These are phyloP conservation scores for Lanmaoa pseudosensibilis DNA, from an alignment of 768 basidiomycete genomes.

Conservation along the genomic window DNA sequence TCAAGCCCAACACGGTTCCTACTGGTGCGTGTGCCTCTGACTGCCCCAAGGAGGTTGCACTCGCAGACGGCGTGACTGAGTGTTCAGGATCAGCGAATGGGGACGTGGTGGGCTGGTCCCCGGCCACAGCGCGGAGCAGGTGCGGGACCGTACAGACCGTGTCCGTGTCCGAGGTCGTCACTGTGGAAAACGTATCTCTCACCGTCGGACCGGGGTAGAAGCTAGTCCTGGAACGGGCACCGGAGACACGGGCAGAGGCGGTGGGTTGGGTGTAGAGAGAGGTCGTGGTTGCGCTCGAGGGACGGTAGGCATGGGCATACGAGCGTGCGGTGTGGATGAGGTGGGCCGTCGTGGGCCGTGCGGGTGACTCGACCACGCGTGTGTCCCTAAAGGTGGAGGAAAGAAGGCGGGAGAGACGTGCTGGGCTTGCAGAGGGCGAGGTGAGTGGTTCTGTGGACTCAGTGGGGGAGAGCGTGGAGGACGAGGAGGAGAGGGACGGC, in stretches of 20 bases:
- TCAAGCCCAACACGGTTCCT: slow-evolving; percentile 18
- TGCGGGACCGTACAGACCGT: slow-evolving; percentile 4
- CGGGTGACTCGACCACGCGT: slow-evolving; percentile 2
- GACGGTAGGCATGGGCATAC: slow-evolving; percentile 16
- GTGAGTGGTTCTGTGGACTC: slow-evolving; percentile 16
- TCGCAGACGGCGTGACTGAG: not conserved
- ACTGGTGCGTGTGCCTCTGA: not conserved
- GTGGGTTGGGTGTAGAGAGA: slow-evolving; percentile 19
- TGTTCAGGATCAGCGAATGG: not conserved
- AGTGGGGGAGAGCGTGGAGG: slow-evolving; percentile 15
- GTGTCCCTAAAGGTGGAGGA: slow-evolving; percentile 21
- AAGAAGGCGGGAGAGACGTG: slow-evolving; percentile 23
- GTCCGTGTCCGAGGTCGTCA: slow-evolving; percentile 23
- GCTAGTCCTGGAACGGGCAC: slow-evolving; percentile 15
- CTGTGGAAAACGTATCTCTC: slow-evolving; percentile 25
- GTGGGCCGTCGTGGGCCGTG: slow-evolving; percentile 17
- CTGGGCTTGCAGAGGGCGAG: not conserved
- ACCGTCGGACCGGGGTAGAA: slow-evolving; percentile 5
- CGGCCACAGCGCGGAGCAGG: slow-evolving; percentile 2
- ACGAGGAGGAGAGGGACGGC: slow-evolving; percentile 6
- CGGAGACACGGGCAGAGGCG: slow-evolving; percentile 2
- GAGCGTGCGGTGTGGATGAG: slow-evolving; percentile 19
- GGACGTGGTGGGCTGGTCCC: not conserved
- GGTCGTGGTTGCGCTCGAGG: slow-evolving; percentile 6
- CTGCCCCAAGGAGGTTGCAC: not conserved